A percentile compares a stretch with the other conserved stretches of the same genome.
phyloP scores from a whole-genome alignment of 2,329 filamentous ascomycete species.

The Nemania sp. region DNA sequence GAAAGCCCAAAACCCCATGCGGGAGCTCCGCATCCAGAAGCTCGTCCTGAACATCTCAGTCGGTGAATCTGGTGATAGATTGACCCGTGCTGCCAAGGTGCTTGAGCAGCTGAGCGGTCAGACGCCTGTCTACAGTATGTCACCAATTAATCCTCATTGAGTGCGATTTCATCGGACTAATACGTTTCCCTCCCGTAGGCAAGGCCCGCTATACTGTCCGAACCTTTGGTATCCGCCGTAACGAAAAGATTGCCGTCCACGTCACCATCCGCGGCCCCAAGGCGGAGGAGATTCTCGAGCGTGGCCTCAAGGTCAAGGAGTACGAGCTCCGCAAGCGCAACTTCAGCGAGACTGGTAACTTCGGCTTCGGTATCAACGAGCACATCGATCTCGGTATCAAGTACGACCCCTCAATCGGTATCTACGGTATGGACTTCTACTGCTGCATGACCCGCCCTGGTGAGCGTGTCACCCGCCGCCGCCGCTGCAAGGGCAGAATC shows the following conservation, averaged over 20 bases:
- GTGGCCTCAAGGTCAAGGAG: conserved; percentile 99
- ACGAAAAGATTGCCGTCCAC: conserved; percentile 99
- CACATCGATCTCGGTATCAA: conserved; percentile 99
- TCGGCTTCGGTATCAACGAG: conserved; percentile 99
- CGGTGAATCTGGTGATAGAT: conserved; percentile 99
- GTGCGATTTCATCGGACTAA: conserved; percentile 33
- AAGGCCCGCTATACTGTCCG: conserved; percentile 99
- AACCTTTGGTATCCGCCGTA: conserved; percentile 99
- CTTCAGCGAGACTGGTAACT: conserved; percentile 99
- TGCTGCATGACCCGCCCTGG: conserved; percentile 99
- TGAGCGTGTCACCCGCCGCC: conserved; percentile 96
- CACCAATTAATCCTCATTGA: conserved; percentile 4
- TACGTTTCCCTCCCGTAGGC: conserved; percentile 65
- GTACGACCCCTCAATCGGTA: conserved; percentile 98
- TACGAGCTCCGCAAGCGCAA: conserved; percentile 99
- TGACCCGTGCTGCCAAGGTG: conserved; percentile 99
- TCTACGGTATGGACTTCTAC: conserved; percentile 99
- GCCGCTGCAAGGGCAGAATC: conserved; percentile 87
- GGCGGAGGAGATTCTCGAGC: conserved; percentile 99
- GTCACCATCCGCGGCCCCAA: conserved; percentile 99
- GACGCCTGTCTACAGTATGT: conserved; percentile 98
- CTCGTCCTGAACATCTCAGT: conserved; percentile 88
- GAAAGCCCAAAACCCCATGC: conserved; percentile 98
- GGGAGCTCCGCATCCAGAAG: conserved; percentile 88
- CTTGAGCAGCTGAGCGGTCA: conserved; percentile 99